Evolutionary conservation across 495 filamentous ascomycete genomes (phyloP).

Genomic region (Penicillium steckii): DNA sequence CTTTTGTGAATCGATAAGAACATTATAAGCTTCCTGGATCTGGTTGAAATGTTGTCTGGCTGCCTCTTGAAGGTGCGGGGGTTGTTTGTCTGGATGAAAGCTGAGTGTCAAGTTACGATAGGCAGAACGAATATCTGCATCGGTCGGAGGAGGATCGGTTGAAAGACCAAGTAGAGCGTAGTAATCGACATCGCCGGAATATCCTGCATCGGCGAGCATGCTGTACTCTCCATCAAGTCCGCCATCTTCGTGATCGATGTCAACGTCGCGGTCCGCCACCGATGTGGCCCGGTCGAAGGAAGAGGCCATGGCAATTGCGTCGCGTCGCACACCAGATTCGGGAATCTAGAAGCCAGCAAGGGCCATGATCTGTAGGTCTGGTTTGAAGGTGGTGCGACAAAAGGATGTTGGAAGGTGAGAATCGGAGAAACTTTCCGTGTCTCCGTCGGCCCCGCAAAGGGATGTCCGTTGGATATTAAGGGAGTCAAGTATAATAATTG

Average conservation of each 20-base stretch:
- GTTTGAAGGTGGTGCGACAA: conserved; percentile 5
- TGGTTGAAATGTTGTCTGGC: conserved; percentile 49
- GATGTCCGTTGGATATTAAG: no score
- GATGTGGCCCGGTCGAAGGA: conserved; percentile 12
- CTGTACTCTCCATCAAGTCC: conserved; percentile 24
- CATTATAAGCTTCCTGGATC: conserved; percentile 55
- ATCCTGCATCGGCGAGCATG: conserved; percentile 18
- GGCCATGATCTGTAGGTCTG: conserved; percentile 6
- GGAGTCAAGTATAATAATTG: neutral
- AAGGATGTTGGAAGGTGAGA: conserved; percentile 8
- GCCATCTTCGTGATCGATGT: conserved; percentile 19
- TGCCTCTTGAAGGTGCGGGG: conserved; percentile 41
- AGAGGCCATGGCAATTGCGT: conserved; percentile 14
- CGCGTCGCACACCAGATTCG: neutral
- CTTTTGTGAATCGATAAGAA: conserved; percentile 53
- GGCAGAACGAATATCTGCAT: conserved; percentile 50
- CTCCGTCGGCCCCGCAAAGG: conserved; percentile 19
- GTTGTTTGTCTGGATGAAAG: conserved; percentile 60
- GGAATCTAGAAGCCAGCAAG: neutral
- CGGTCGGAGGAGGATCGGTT: conserved; percentile 42
- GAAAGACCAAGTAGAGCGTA: conserved; percentile 53
- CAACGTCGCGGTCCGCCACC: conserved; percentile 16
- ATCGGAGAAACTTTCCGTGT: conserved; percentile 26
- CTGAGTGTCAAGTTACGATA: conserved; percentile 53
- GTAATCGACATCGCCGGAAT: conserved; percentile 42